Evolutionary conservation across 371 early-diverging fungal species (phyloP).

Genomic region (Mucor mucedo): DNA sequence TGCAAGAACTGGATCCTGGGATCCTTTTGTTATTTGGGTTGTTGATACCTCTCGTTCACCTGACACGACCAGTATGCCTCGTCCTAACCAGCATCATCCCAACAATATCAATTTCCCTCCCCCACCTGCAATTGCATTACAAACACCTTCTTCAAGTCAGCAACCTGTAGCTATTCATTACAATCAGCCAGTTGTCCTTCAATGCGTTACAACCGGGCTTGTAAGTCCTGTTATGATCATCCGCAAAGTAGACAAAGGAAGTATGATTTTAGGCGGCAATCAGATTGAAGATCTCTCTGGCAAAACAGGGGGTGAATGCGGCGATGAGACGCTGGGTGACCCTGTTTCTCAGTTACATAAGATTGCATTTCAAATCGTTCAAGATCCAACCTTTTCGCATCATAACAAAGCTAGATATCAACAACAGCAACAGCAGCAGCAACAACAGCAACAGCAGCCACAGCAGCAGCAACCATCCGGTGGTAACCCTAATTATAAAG

Average conservation of each 20-base stretch:
- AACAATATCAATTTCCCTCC: constrained; percentile 25
- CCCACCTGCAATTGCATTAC: constrained; percentile 66
- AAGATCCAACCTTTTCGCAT: constrained; percentile 36
- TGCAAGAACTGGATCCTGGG: constrained; percentile 81
- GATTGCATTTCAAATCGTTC: constrained; percentile 83
- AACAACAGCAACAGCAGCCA: not conserved
- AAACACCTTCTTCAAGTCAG: constrained; percentile 70
- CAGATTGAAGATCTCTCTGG: constrained; percentile 63
- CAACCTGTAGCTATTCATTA: constrained; percentile 84
- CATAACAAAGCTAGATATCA: constrained; percentile 36
- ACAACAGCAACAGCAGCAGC: constrained; percentile 23
- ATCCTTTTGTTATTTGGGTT: constrained; percentile 89
- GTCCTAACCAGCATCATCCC: constrained; percentile 33
- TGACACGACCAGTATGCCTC: constrained; percentile 31
- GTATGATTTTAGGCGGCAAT: constrained; percentile 74
- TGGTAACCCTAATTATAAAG: not conserved
- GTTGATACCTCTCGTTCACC: constrained; percentile 66
- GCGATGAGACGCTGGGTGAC: constrained; percentile 55
- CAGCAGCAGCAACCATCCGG: not conserved
- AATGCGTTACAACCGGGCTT: constrained; percentile 82
- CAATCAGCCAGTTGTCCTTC: constrained; percentile 84
- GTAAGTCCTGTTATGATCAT: constrained; percentile 85
- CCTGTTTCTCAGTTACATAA: constrained; percentile 93
- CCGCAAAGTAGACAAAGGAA: constrained; percentile 84
- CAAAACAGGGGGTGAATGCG: constrained; percentile 52